These are phyloP conservation scores for Chytriomyces sp. DNA, from an alignment of 192 early-diverging fungal genomes.

Conservation along the genomic window DNA sequence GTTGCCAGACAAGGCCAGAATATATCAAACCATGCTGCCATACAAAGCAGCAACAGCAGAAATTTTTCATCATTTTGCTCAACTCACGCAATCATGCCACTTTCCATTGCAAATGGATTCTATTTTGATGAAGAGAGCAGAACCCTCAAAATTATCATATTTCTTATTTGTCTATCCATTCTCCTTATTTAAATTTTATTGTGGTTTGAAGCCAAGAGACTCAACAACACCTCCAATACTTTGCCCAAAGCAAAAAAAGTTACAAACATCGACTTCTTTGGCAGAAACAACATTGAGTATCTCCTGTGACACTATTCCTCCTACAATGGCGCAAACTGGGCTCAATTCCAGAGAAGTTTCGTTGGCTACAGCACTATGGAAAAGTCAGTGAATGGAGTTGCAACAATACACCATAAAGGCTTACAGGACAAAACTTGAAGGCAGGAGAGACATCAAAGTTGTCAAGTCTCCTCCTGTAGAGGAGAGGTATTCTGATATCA, in stretches of 20 bases:
- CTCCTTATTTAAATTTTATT: no score
- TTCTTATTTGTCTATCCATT: no score
- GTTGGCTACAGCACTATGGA: constrained; percentile 48
- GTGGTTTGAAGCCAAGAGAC: no score
- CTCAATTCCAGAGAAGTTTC: constrained; percentile 67
- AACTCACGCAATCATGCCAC: no score
- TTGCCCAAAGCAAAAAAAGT: constrained; percentile 63
- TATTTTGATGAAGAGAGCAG: no score
- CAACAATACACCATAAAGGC: neutral
- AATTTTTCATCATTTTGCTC: no score
- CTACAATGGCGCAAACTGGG: constrained; percentile 82
- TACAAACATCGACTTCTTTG: constrained; percentile 82
- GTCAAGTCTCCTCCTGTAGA: neutral
- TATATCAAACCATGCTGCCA: no score
- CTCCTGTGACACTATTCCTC: constrained; percentile 88
- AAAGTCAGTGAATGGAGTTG: neutral
- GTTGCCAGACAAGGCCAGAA: no score
- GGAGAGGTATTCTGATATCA: neutral
- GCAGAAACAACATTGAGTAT: constrained; percentile 81
- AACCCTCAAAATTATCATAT: no score
- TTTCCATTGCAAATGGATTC: no score
- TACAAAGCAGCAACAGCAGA: no score
- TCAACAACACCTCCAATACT: constrained; percentile 12
- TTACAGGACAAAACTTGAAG: neutral
- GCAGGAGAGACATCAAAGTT: constrained; percentile 3